Evolutionary conservation across 129 eudicot genomes (phyloP).

Genomic region (Arctium lappa): DNA sequence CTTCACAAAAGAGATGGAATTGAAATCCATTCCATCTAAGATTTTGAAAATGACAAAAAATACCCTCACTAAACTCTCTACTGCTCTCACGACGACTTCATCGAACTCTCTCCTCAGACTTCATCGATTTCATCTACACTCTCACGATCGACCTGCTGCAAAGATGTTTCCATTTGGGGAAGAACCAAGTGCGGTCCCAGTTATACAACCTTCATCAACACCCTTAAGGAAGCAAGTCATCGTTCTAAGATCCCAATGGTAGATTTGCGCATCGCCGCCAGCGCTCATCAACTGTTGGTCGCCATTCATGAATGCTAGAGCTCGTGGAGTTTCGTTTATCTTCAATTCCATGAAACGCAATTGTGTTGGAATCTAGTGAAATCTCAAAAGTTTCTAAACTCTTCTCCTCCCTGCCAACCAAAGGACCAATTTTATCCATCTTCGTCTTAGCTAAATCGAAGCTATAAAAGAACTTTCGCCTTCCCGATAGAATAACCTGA

Average conservation of each 20-base stretch:
- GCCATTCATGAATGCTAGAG: conserved; percentile 56
- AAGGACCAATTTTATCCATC: conserved; percentile 67
- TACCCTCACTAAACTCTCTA: no score
- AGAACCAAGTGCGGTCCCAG: conserved; percentile 59
- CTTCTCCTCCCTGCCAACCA: conserved; percentile 83
- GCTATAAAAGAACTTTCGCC: conserved; percentile 85
- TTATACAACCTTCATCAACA: conserved; percentile 83
- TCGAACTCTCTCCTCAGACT: no score
- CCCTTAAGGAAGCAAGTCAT: conserved; percentile 77
- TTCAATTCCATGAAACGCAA: conserved; percentile 87
- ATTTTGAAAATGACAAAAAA: no score
- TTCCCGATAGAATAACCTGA: conserved; percentile 75
- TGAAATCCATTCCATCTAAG: no score
- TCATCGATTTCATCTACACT: conserved; percentile 29
- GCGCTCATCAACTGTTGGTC: conserved; percentile 69
- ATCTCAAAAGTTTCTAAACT: conserved; percentile 81
- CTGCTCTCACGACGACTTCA: no score
- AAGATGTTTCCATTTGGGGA: conserved; percentile 62
- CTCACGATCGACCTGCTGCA: conserved; percentile 88
- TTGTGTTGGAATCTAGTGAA: conserved; percentile 88
- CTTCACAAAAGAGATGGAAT: no score
- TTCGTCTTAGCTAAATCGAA: conserved; percentile 70
- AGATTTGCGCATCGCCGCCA: conserved; percentile 90
- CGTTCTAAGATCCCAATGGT: conserved; percentile 91
- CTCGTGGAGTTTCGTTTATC: conserved; percentile 87